Evolutionary conservation across 345 rosid species (phyloP), one percentile per base, ranked within the genome.

Genomic region (Arabidopsis thaliana): DNA sequence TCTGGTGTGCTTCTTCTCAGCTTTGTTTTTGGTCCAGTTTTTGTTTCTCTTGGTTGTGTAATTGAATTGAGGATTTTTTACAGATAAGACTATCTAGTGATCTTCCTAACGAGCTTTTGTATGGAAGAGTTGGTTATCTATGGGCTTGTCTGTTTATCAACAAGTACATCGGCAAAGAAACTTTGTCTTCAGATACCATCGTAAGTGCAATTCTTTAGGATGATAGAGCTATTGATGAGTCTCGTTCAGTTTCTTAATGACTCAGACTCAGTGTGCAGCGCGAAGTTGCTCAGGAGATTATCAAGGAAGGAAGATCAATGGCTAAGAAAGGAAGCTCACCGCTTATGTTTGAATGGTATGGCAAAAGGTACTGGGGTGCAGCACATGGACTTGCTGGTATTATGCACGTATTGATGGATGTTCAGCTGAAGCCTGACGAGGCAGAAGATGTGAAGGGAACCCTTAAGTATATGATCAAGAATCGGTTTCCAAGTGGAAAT

Each of bases 301-400:
- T 89, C 25, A 79, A 79, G 74, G 76, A 75, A 59, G 88, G 93
- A 60, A 83, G 88, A 72, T 62, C 53, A 22, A 53, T 80, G 72
- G 82, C 75, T 10, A 77, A 65, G 71, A 70, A 69, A 13, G 85
- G 82, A 57, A 81, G 74, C 72, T 79, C 82, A 4, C 87, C 91
- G 13, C 79, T 89, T 76, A 87, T 87, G 91, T 89, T 74, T 68
- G 87, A 89, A 77, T 89, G 86, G 90, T 78, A 89, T 75, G 87
- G 95, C 46, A 67, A 82, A 56, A 87, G 63, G 85, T 87, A 89
- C 46, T 87, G 88, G 91, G 94, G 95, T 67, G 91, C 91, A 71
- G 95, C 91, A 45, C 88, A 87, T 78, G 95, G 94, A 22, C 72
- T 89, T 78, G 88, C 90, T 33, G 95, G 95, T 33, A 87, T 87